Percentiles rank a stretch among this genome's conserved stretches.
These are phyloP conservation scores for Ganoderma sinense DNA, from an alignment of 1,284 basidiomycete species.

Conservation along the genomic window DNA sequence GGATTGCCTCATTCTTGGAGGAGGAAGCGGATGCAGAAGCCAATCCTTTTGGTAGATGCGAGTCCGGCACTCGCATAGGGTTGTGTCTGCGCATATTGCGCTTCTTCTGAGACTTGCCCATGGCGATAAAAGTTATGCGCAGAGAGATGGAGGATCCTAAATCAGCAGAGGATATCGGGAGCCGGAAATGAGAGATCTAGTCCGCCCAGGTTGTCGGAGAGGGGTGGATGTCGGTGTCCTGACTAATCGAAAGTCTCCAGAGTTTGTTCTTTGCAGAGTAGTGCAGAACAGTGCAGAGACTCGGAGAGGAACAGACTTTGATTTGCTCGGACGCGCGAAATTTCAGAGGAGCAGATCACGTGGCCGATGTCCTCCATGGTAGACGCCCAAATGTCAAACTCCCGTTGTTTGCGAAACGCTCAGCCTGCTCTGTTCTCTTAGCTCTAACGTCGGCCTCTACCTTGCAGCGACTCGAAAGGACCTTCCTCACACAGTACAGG, in stretches of 20 bases:
- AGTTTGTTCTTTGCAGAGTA: neutral
- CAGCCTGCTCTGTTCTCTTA: neutral
- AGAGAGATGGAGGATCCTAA: neutral
- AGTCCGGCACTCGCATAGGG: slow-evolving; percentile 90
- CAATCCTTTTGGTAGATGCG: slow-evolving; percentile 84
- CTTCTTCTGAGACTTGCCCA: slow-evolving; percentile 94
- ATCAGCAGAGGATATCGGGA: neutral
- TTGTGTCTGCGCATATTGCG: slow-evolving; percentile 84
- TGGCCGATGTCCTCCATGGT: neutral
- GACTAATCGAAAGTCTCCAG: neutral
- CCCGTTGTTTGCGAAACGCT: neutral
- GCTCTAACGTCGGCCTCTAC: neutral
- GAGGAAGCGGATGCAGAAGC: slow-evolving; percentile 73
- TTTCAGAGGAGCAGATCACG: slow-evolving; percentile 30
- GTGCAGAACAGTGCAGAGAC: neutral
- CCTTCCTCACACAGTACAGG: neutral
- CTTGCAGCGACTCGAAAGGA: neutral
- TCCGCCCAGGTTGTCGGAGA: neutral
- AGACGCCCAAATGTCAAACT: slow-evolving; percentile 13
- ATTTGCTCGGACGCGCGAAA: slow-evolving; percentile 13
- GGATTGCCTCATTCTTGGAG: slow-evolving; percentile 77
- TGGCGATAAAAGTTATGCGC: slow-evolving; percentile 39
- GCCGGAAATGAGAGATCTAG: neutral
- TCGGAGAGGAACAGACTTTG: neutral
- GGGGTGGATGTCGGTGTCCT: neutral